Conservation (phyloP, 1,284 basidiomycete genomes). For the Austroboletus rostrupii region DNA sequence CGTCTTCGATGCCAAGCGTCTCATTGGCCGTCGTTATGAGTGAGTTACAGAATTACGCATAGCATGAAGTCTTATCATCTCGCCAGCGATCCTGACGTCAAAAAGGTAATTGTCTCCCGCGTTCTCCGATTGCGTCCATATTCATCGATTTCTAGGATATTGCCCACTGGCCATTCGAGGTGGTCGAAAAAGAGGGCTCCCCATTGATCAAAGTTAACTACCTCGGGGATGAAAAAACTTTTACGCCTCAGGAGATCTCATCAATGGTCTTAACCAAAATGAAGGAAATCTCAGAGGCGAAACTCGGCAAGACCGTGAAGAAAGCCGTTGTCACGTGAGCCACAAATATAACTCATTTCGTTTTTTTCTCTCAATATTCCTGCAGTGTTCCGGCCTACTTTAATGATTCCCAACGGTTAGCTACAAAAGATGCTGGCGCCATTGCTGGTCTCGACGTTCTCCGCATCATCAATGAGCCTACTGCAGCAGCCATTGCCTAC, state of each 20-base stretch:
- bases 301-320: conserved; percentile 93
- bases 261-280: conserved; percentile 99
- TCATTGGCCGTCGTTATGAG: conserved; percentile 96
- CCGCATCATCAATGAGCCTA: conserved; percentile 97
- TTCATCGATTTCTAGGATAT: conserved; percentile 55
- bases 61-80: conserved; percentile 11
- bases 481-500: conserved; percentile 91
- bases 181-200: conserved; percentile 90
- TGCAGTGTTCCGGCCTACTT: conserved; percentile 90
- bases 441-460: conserved; percentile 93
- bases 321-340: conserved; percentile 91
- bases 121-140: background rate
- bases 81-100: conserved; percentile 76
- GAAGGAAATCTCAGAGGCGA: conserved; percentile 99
- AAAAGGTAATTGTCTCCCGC: conserved; percentile 53
- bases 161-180: conserved; percentile 93
- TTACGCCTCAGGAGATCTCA: conserved; percentile 97
- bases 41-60: conserved; percentile 36
- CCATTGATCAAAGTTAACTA: conserved; percentile 96
- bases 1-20: conserved; percentile 95
- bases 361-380: background rate
- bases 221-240: conserved; percentile 90
- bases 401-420: conserved; percentile 94
- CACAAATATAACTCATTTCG: background rate
- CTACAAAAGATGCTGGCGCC: conserved; percentile 92